Base-by-base conservation (phyloP, 306 rosid species). In the Vigna angularis region DNA sequence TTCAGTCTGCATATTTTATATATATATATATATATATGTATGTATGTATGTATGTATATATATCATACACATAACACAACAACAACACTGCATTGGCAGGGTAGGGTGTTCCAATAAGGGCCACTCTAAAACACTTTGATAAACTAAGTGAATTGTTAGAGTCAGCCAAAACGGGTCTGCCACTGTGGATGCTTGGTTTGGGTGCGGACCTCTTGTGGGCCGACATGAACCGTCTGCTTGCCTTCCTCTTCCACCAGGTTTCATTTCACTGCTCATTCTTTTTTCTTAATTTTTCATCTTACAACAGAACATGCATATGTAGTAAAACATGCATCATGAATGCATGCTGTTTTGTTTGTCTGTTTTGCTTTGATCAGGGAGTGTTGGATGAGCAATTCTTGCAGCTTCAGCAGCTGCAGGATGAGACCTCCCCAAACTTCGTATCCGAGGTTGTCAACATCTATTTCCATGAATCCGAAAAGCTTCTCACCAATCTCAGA, bases 211-310 rank as follows among this genome's bases (percentile, higher is more conserved):
- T 89, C 82, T 85, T 94, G 93, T 92, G 93, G 79, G 90, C 97
- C 85, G 97, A 92, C 84, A 92, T 95, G 98, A 95, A 91, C 81
- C 98, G 97, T 18, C 85, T 95, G 78, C 98, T 95, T 57, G 89
- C 96, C 67, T 78, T 89, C 40, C 98, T 95, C 88, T 95, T 95
- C 83, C 98, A 95, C 83, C 98, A 92, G 91, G 98, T 45, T 42
- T 9, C 47, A 42, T 9, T 42, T 9, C 5, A 45, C 5, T 44
- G 11, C 9, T 44, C 14, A 10, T 44, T 45, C 5, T 2, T 12
- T 45, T 4, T 45, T 45, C 50, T 45, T 45, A 9, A 45, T 12
- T 1, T 45, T 14, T 44, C 49, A 44, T 44, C 15, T 44, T 44
- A 44, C 1, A 44, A 13, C 11, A 0, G 0, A 13, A 11, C 8